Percentiles rank a stretch among this genome's conserved stretches.
Conservation (phyloP, 768 basidiomycete genomes). For the Xanthoconium purpureum region DNA sequence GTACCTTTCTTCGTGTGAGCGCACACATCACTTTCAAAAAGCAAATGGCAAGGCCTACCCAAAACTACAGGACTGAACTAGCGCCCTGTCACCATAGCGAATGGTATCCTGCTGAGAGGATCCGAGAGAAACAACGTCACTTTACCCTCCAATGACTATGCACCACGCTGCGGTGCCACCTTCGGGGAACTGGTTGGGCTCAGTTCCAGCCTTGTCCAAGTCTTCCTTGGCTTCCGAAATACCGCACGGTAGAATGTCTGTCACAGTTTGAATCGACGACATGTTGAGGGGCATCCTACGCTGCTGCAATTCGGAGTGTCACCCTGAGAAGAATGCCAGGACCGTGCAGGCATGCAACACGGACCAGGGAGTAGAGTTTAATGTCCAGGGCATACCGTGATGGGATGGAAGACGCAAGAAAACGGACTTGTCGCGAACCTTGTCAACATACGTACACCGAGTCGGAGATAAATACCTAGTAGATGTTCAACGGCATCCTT, state of each 20-base stretch:
- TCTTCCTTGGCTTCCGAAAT: constrained; percentile 1
- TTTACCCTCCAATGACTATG: constrained; percentile 23
- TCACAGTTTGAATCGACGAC: background rate
- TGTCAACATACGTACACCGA: too few relatives aligned
- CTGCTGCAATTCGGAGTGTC: too few relatives aligned
- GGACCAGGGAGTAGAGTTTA: background rate
- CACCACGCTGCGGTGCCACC: constrained; percentile 29
- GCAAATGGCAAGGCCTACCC: constrained; percentile 19
- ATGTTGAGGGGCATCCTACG: constrained; percentile 4
- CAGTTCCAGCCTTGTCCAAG: background rate
- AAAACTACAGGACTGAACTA: constrained; percentile 33
- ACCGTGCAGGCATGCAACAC: background rate
- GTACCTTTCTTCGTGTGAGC: constrained; percentile 25
- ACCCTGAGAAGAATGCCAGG: background rate
- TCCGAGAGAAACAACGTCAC: background rate
- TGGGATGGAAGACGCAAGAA: background rate
- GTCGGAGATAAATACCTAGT: background rate
- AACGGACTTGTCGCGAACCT: too few relatives aligned
- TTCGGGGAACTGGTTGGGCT: constrained; percentile 23
- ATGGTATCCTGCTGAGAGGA: background rate
- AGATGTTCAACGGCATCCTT: background rate
- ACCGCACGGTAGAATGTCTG: background rate
- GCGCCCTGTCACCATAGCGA: constrained; percentile 16
- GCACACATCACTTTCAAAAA: background rate
- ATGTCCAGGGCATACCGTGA: background rate